Conservation (phyloP, 441 rosid species). For the Eutrema salsugineum region DNA sequence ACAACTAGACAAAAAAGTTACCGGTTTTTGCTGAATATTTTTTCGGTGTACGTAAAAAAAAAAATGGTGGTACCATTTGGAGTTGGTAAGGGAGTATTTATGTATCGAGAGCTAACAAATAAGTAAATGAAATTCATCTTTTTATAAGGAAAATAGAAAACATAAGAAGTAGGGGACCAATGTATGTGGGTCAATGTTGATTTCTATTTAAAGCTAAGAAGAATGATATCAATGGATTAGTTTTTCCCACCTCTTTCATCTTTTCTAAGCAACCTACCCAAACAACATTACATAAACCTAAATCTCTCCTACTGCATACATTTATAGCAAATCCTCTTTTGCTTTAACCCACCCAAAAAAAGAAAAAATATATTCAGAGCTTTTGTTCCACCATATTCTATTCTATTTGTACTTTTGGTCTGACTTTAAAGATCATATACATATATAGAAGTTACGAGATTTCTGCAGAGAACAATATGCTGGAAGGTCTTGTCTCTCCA, state of each 20-base stretch:
- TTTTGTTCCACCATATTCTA: not conserved
- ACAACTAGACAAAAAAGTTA: not conserved
- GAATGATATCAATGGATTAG: constrained; percentile 32
- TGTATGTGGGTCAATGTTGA: constrained; percentile 29
- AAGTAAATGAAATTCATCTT: not conserved
- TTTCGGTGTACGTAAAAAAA: not conserved
- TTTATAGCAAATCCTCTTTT: constrained; percentile 31
- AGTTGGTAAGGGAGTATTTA: constrained; percentile 11
- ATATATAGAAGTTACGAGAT: not conserved
- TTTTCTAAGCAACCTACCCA: constrained; percentile 23
- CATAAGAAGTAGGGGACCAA: constrained; percentile 27
- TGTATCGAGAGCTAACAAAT: constrained; percentile 1
- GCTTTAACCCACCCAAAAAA: not conserved
- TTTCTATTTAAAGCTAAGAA: constrained; percentile 33
- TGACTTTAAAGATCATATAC: constrained; percentile 26
- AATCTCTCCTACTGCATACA: constrained; percentile 12
- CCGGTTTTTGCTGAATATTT: not conserved
- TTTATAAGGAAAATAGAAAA: not conserved
- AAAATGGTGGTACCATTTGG: constrained; percentile 15
- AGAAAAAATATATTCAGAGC: not conserved
- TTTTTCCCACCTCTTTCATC: constrained; percentile 30
- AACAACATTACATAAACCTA: constrained; percentile 14
- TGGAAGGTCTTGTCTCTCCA: constrained; percentile 32
- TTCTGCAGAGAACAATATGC: constrained; percentile 14
- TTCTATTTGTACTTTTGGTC: constrained; percentile 26